These are phyloP conservation scores for Hansenula sp. DNA, from an alignment of 1,139 yeast species.

Conservation along the genomic window DNA sequence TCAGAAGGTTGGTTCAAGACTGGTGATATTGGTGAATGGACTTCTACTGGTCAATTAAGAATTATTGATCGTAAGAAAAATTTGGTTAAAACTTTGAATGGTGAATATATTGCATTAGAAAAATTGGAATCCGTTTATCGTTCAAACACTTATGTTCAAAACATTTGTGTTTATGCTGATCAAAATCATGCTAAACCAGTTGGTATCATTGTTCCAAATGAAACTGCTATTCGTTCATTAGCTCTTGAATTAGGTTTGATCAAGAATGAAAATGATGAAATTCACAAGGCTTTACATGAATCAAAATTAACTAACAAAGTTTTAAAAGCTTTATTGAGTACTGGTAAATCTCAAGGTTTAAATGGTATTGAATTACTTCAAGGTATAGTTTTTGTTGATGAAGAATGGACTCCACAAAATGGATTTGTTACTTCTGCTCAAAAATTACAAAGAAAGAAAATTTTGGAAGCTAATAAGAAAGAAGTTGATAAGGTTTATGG, in stretches of 20 bases:
- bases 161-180: slow-evolving; percentile 93
- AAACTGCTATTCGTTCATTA: slow-evolving; percentile 55
- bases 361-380: slow-evolving; percentile 81
- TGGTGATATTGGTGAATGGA: slow-evolving; percentile 97
- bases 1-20: slow-evolving; percentile 93
- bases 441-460: slow-evolving; percentile 92
- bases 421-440: slow-evolving; percentile 95
- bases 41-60: slow-evolving; percentile 69
- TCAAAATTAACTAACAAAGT: slow-evolving; percentile 53
- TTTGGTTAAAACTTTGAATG: slow-evolving; percentile 90
- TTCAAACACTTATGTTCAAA: slow-evolving; percentile 69
- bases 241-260: slow-evolving; percentile 51
- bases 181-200: slow-evolving; percentile 57
- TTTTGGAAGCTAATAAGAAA: slow-evolving; percentile 58
- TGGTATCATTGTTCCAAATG: slow-evolving; percentile 85
- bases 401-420: slow-evolving; percentile 97
- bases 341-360: slow-evolving; percentile 81
- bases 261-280: slow-evolving; percentile 44
- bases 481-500: slow-evolving; percentile 55
- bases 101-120: slow-evolving; percentile 97
- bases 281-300: slow-evolving; percentile 52
- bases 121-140: slow-evolving; percentile 84
- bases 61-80: slow-evolving; percentile 95
- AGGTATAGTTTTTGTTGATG: slow-evolving; percentile 75
- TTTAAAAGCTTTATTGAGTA: slow-evolving; percentile 54